These are phyloP conservation scores for Fagus sylvatica DNA, from an alignment of 306 rosid genomes.

Conservation along the genomic window DNA sequence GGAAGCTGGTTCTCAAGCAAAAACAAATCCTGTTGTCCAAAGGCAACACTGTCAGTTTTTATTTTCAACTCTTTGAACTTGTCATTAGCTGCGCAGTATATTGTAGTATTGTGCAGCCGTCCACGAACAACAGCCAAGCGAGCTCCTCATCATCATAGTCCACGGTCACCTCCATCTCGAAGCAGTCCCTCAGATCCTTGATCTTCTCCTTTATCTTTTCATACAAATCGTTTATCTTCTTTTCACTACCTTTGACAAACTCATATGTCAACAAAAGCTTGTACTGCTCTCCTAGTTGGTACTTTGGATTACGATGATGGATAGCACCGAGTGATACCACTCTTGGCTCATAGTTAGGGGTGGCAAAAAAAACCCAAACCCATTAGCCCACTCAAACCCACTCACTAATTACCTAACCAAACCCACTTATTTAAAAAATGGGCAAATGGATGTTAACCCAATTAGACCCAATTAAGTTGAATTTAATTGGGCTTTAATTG, in stretches of 20 bases:
- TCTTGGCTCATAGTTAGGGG: slow-evolving; percentile 17
- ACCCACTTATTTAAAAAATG: no score
- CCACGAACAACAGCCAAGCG: slow-evolving; percentile 16
- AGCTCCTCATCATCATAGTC: background rate
- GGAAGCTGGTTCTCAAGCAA: slow-evolving; percentile 35
- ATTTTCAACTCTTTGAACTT: background rate
- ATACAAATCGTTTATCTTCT: background rate
- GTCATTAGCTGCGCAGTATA: background rate
- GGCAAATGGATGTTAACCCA: no score
- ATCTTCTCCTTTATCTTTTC: background rate
- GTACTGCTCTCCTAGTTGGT: background rate
- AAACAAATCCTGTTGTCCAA: slow-evolving; percentile 17
- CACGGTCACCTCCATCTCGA: background rate
- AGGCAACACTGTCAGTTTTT: background rate
- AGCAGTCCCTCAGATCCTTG: background rate
- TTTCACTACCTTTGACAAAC: background rate
- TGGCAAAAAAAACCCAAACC: no score
- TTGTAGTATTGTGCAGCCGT: slow-evolving; percentile 19
- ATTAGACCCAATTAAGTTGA: no score
- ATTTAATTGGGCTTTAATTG: no score
- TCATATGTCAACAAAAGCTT: background rate
- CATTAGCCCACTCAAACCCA: no score
- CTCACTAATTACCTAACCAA: no score
- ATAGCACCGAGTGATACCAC: slow-evolving; percentile 19
- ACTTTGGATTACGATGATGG: background rate